Conservation (phyloP, 441 rosid species). For the Pelargonium fulgidum region DNA sequence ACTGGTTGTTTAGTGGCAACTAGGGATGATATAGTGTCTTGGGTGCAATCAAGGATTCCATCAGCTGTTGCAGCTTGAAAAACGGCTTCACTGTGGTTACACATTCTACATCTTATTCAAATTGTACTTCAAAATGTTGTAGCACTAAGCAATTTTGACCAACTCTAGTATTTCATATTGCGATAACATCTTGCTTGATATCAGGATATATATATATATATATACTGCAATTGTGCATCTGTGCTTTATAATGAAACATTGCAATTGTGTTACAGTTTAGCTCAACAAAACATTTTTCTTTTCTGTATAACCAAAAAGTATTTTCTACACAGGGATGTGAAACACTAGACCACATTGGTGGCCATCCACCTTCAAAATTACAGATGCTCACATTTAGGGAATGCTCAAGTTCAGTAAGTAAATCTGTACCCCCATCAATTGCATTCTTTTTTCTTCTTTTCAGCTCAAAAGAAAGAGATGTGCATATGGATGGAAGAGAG, state of each 20-base stretch:
- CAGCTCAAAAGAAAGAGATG: background rate
- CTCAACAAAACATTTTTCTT: background rate
- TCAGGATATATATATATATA: too few relatives aligned
- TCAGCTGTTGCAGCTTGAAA: conserved; percentile 24
- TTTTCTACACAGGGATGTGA: background rate
- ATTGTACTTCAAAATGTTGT: background rate
- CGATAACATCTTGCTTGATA: too few relatives aligned
- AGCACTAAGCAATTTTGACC: background rate
- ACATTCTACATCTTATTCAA: background rate
- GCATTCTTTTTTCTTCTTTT: background rate
- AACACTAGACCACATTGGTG: background rate
- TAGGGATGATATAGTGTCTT: conserved; percentile 59
- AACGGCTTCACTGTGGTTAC: conserved; percentile 3
- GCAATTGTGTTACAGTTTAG: too few relatives aligned
- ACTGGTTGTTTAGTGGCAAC: conserved; percentile 69
- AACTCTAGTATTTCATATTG: background rate
- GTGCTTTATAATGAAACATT: too few relatives aligned
- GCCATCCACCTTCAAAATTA: conserved; percentile 2
- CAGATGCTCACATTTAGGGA: background rate
- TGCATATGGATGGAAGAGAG: conserved; percentile 1
- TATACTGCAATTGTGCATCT: too few relatives aligned
- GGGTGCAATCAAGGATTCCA: conserved; percentile 60
- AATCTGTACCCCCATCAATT: conserved; percentile 4
- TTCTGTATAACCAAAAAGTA: background rate
- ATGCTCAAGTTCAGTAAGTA: background rate